These are phyloP conservation scores for Wickerhamomyces kurtzmanii DNA, from an alignment of 805 yeast species.

Conservation along the genomic window DNA sequence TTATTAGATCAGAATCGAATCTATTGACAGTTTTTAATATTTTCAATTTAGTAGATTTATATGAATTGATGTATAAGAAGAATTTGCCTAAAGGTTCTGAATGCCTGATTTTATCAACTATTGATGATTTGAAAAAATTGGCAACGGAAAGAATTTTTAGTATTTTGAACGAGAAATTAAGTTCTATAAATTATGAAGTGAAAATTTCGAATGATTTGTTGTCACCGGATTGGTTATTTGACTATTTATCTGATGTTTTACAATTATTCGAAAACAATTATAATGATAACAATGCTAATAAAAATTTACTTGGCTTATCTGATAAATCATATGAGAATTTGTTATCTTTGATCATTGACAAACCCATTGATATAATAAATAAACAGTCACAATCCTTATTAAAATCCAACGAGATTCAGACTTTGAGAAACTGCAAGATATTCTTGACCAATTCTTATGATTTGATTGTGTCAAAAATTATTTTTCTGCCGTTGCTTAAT, in stretches of 20 bases:
- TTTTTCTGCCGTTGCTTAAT: conserved; percentile 28
- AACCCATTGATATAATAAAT: conserved; percentile 20
- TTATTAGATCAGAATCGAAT: conserved; percentile 54
- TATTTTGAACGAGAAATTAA: conserved; percentile 26
- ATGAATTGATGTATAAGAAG: conserved; percentile 51
- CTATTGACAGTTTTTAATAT: conserved; percentile 47
- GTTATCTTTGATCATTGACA: conserved; percentile 30
- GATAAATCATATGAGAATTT: conserved; percentile 25
- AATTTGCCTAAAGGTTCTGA: conserved; percentile 11
- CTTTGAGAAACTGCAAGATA: conserved; percentile 22
- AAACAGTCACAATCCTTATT: conserved; percentile 18
- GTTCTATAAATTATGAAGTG: conserved; percentile 8
- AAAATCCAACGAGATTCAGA: conserved; percentile 16
- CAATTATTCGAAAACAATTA: conserved; percentile 40
- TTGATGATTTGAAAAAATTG: conserved; percentile 23
- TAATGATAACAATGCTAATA: conserved; percentile 17
- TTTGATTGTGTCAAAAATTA: conserved; percentile 41
- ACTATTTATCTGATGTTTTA: conserved; percentile 51
- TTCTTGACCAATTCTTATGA: conserved; percentile 53
- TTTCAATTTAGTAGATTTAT: conserved; percentile 55
- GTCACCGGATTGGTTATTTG: conserved; percentile 78
- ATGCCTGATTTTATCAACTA: conserved; percentile 13
- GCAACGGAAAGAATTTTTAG: conserved; percentile 28
- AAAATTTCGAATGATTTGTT: conserved; percentile 38
- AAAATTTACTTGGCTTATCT: conserved; percentile 28